Conservation (phyloP, 352 stramenopile species). For the Phytopythium boreale region DNA sequence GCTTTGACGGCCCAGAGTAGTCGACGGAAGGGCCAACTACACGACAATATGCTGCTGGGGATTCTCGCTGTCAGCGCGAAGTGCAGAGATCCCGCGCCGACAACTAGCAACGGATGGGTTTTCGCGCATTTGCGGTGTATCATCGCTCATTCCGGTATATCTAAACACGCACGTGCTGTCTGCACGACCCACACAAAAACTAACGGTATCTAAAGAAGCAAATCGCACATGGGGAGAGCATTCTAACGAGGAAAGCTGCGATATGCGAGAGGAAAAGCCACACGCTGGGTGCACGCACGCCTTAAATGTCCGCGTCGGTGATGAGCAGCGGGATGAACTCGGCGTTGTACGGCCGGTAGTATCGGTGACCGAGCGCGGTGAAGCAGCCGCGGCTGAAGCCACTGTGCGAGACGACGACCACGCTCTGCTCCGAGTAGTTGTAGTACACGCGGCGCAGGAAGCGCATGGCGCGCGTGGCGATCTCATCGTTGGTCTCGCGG, state of each 20-base stretch:
- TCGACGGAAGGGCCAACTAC: not conserved
- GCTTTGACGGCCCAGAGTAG: constrained; percentile 19
- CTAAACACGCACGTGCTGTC: not conserved
- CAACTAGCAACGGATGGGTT: too few relatives aligned
- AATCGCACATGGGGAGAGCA: not conserved
- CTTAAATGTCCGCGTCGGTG: constrained; percentile 5
- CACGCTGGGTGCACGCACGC: too few relatives aligned
- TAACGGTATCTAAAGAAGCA: not conserved
- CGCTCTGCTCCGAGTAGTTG: constrained; percentile 26
- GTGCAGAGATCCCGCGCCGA: too few relatives aligned
- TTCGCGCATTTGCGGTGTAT: not conserved
- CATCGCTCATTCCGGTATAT: not conserved
- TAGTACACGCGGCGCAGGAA: constrained; percentile 55
- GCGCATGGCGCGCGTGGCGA: constrained; percentile 36
- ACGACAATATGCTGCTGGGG: not conserved
- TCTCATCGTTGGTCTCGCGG: constrained; percentile 60
- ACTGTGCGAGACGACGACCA: constrained; percentile 63
- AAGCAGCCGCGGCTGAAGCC: constrained; percentile 68
- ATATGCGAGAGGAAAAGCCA: not conserved
- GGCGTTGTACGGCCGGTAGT: constrained; percentile 64
- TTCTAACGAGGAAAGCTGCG: not conserved
- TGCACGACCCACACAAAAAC: not conserved
- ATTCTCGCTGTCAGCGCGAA: too few relatives aligned
- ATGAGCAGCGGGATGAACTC: constrained; percentile 68
- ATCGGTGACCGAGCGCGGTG: constrained; percentile 47